phyloP scores from a whole-genome alignment of 2,329 filamentous ascomycete genomes.

The Aspergillus unguis region DNA sequence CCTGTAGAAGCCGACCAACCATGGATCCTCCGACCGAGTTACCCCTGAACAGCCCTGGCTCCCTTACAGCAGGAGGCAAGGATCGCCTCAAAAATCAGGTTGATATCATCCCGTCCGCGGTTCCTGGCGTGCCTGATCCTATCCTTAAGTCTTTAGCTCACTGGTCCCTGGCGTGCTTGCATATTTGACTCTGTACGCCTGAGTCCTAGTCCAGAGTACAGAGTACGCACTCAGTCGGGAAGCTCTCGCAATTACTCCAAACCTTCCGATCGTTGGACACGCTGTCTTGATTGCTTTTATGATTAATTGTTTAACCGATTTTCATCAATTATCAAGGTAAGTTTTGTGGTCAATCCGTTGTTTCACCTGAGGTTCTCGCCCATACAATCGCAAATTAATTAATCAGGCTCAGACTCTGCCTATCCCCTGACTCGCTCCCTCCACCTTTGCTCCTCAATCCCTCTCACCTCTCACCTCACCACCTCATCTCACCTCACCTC shows the following conservation, averaged over 20 bases:
- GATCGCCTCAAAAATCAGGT: slow-evolving; percentile 4
- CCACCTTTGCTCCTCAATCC: slow-evolving; percentile 10
- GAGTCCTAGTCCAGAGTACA: no score
- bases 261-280: no score
- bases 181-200: no score
- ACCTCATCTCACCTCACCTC: neutral
- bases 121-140: no score
- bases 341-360: slow-evolving; percentile 15
- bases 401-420: neutral
- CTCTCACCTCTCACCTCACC: neutral
- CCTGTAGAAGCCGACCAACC: slow-evolving; percentile 1
- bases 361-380: slow-evolving; percentile 16
- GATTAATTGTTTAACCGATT: no score
- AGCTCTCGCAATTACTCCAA: no score
- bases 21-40: neutral
- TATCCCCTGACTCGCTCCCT: neutral
- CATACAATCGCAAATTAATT: slow-evolving; percentile 5
- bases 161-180: no score
- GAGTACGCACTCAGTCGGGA: no score
- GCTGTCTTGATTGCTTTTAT: no score
- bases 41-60: slow-evolving; percentile 8
- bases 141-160: no score
- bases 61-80: slow-evolving; percentile 6
- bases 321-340: neutral
- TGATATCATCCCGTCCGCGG: slow-evolving; percentile 5